phyloP scores from a whole-genome alignment of 2,329 filamentous ascomycete genomes.

The Lecanoromycetidae sp. region DNA sequence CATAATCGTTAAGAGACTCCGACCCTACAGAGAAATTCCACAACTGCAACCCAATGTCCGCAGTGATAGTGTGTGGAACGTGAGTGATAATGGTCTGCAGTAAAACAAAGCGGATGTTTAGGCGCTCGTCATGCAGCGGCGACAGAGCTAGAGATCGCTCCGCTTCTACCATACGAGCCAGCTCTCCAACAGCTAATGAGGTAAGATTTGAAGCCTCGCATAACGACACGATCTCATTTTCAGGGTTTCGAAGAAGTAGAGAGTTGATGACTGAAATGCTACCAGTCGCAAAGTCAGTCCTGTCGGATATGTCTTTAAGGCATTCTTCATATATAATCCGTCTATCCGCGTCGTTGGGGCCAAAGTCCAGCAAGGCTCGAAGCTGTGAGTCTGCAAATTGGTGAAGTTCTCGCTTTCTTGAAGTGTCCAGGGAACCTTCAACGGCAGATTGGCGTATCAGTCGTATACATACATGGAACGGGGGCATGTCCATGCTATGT shows the following conservation, averaged over 20 bases:
- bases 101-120: conserved; percentile 47
- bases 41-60: conserved; percentile 49
- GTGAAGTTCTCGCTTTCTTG: conserved; percentile 51
- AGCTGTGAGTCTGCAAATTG: conserved; percentile 51
- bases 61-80: conserved; percentile 49
- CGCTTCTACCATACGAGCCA: conserved; percentile 36
- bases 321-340: conserved; percentile 54
- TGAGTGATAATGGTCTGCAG: conserved; percentile 47
- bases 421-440: conserved; percentile 36
- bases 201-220: conserved; percentile 51
- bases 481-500: conserved; percentile 30
- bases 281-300: conserved; percentile 54
- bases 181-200: conserved; percentile 50
- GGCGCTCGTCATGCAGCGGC: conserved; percentile 27
- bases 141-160: conserved; percentile 29
- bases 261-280: conserved; percentile 55
- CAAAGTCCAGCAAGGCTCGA: conserved; percentile 44
- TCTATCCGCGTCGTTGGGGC: conserved; percentile 45
- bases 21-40: conserved; percentile 65
- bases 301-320: conserved; percentile 53
- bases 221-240: conserved; percentile 44
- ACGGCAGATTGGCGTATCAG: conserved; percentile 61
- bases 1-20: conserved; percentile 44
- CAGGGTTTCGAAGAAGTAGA: conserved; percentile 30
- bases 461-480: conserved; percentile 48